These are phyloP conservation scores for Tillandsia fasciculata DNA, from an alignment of 176 grass and related monocot genomes.

Conservation along the genomic window DNA sequence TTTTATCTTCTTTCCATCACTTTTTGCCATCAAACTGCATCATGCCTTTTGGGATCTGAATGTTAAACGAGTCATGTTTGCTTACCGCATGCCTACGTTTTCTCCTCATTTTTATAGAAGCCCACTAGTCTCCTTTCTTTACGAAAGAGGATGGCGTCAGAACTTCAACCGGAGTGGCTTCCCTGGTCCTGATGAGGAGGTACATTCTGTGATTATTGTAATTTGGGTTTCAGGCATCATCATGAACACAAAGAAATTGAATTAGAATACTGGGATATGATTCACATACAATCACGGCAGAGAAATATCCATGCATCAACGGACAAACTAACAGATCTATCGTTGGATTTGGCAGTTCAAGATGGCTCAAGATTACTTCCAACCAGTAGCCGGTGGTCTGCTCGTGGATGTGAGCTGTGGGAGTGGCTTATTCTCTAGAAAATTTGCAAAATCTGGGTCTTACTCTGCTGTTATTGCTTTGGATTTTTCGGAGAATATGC, in stretches of 20 bases:
- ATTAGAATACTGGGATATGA: not conserved
- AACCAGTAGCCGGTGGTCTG: slow-evolving; percentile 51
- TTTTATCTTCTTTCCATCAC: no score
- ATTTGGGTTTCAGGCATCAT: not conserved
- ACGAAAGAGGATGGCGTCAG: slow-evolving; percentile 96
- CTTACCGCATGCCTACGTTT: not conserved
- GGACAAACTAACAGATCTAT: slow-evolving; percentile 10
- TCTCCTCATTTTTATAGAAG: slow-evolving; percentile 29
- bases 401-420: slow-evolving; percentile 90
- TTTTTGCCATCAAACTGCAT: not conserved
- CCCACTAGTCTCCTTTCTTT: slow-evolving; percentile 75
- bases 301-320: not conserved
- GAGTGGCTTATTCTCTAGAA: slow-evolving; percentile 86
- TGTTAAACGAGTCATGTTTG: not conserved
- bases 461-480: slow-evolving; percentile 80
- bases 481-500: slow-evolving; percentile 99
- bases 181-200: slow-evolving; percentile 92
- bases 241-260: not conserved
- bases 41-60: not conserved
- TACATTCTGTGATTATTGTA: slow-evolving; percentile 11
- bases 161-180: slow-evolving; percentile 87
- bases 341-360: slow-evolving; percentile 54
- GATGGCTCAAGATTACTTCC: slow-evolving; percentile 92
- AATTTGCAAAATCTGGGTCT: slow-evolving; percentile 73
- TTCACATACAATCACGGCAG: not conserved